These are phyloP conservation scores for Escovopsis sp. DNA, from an alignment of 2,329 filamentous ascomycete genomes.

Conservation along the genomic window DNA sequence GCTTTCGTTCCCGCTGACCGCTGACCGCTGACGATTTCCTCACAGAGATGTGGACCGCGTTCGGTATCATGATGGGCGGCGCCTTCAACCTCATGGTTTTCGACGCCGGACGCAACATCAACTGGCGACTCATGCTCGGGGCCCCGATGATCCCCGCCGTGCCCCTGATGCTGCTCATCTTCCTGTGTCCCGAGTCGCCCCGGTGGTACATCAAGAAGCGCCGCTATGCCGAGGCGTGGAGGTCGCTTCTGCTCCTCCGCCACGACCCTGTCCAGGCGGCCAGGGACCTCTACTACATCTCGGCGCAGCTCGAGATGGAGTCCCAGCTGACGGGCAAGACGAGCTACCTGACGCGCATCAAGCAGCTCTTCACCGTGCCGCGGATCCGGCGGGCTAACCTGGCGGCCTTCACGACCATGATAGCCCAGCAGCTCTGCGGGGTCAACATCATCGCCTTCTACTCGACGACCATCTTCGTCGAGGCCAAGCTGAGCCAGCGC, in stretches of 20 bases:
- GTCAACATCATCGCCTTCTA: slow-evolving; percentile 65
- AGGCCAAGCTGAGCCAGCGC: slow-evolving; percentile 40
- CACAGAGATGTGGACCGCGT: slow-evolving; percentile 50
- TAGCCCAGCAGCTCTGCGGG: slow-evolving; percentile 54
- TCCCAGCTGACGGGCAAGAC: slow-evolving; percentile 21
- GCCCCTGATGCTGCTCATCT: slow-evolving; percentile 37
- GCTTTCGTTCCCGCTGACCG: background rate
- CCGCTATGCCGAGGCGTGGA: slow-evolving; percentile 43
- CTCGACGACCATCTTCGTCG: slow-evolving; percentile 43
- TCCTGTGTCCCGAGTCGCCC: slow-evolving; percentile 43
- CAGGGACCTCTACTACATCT: slow-evolving; percentile 42
- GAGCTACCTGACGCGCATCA: slow-evolving; percentile 31
- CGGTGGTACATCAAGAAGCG: slow-evolving; percentile 52
- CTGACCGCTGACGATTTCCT: background rate
- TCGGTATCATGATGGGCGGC: slow-evolving; percentile 32
- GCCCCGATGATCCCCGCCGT: slow-evolving; percentile 46
- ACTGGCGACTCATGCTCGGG: slow-evolving; percentile 33
- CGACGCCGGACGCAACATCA: slow-evolving; percentile 11
- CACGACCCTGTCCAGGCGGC: slow-evolving; percentile 39
- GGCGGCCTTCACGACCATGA: slow-evolving; percentile 69
- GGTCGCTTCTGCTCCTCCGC: slow-evolving; percentile 34
- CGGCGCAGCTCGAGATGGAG: slow-evolving; percentile 27
- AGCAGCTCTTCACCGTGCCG: slow-evolving; percentile 51
- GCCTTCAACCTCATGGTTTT: slow-evolving; percentile 19
- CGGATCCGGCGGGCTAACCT: slow-evolving; percentile 55